Base-by-base conservation (phyloP, 2,329 filamentous ascomycete species). In the Harringtonia aguacate region DNA sequence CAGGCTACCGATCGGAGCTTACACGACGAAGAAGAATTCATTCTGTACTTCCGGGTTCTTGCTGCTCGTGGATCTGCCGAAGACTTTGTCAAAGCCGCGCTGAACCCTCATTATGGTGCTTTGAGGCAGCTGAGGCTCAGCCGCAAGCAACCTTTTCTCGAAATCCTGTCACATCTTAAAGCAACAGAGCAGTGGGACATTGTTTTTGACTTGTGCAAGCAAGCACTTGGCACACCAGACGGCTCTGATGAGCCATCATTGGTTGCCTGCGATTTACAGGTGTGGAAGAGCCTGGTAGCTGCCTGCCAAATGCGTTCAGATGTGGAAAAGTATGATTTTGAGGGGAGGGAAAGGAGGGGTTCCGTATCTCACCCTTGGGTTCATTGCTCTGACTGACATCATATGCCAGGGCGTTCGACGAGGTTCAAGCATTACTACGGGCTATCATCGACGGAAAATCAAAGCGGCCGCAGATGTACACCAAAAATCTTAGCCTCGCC, bases 1-100 rank as follows among this genome's bases (percentile, higher is more conserved):
- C 17, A 21, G 8, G 9, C 42, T 2, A 48, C 54, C 2, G 58
- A 57, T 22, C 54, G 61, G 27, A 55, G 56, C 7, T 58, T 74
- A 27, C 60, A 62, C 33, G 64, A 64, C 0, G 72, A 75, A 47
- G 68, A 75, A 46, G 72, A 75, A 48, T 62, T 71, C 3, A 58
- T 70, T 0, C 61, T 75, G 3, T 63, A 72, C 17, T 75, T 72
- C 48, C 61, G 67, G 1, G 61, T 75, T 20, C 54, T 71, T 1
- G 61, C 65, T 27, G 61, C 59, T 4, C 67, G 72, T 10, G 69
- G 66, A 1, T 61, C 61, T 1, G 53, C 56, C 1, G 62, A 62
- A 0, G 69, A 71, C 36, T 66, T 64, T 46, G 48, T 62, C 2
- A 64, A 64, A 31, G 57, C 66, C 8, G 53, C 68, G 0, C 45